These are phyloP conservation scores for Neoboletus subvelutipes DNA, from an alignment of 768 basidiomycete species.

Conservation along the genomic window DNA sequence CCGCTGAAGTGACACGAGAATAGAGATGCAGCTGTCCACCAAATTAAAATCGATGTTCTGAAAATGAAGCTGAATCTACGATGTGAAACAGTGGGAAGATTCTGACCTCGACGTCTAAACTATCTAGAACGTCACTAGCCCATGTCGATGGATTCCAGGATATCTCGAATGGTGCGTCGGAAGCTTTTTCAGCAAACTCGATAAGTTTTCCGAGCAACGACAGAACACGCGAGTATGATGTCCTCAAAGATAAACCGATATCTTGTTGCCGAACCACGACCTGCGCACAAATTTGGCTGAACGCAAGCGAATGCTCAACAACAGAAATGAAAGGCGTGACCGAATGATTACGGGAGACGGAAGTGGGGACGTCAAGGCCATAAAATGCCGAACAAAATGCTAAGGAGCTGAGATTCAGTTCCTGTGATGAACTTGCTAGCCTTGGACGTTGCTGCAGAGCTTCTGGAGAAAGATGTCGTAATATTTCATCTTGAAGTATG, in stretches of 20 bases:
- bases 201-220: conserved; percentile 52
- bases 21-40: conserved; percentile 61
- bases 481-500: conserved; percentile 52
- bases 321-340: conserved; percentile 54
- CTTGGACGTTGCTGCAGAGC: conserved; percentile 53
- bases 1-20: conserved; percentile 55
- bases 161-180: conserved; percentile 36
- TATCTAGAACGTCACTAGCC: conserved; percentile 54
- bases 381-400: conserved; percentile 65
- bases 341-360: conserved; percentile 25
- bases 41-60: conserved; percentile 54
- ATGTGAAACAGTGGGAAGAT: not conserved
- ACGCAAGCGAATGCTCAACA: conserved; percentile 52
- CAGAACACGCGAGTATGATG: conserved; percentile 53
- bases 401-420: conserved; percentile 41
- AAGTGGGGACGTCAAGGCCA: conserved; percentile 38
- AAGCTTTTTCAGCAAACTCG: conserved; percentile 37
- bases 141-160: conserved; percentile 66
- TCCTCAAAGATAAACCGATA: conserved; percentile 39
- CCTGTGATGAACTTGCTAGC: conserved; percentile 38
- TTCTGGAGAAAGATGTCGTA: conserved; percentile 49
- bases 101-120: conserved; percentile 56
- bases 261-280: conserved; percentile 33
- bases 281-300: conserved; percentile 47
- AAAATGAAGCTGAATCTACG: conserved; percentile 7